Evolutionary conservation across 2,329 filamentous ascomycete genomes (phyloP).

Genomic region (Botryotinia globosa): DNA sequence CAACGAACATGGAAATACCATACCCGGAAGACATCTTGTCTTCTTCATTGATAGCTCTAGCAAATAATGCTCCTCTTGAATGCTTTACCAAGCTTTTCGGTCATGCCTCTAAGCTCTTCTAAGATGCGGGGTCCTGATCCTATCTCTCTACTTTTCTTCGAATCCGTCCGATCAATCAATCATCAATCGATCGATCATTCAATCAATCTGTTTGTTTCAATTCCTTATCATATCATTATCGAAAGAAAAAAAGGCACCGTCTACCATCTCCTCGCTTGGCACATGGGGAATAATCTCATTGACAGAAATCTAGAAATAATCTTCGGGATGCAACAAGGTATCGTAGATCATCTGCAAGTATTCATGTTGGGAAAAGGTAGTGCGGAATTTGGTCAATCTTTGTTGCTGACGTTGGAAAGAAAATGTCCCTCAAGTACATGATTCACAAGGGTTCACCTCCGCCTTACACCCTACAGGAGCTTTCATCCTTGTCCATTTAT

Average conservation of each 20-base stretch:
- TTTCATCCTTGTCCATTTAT: constrained; percentile 6
- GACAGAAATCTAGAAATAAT: not conserved
- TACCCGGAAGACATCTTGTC: constrained; percentile 24
- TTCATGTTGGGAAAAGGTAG: constrained; percentile 6
- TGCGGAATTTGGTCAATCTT: not conserved
- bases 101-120: constrained; percentile 4
- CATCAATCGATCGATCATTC: too few relatives aligned
- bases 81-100: constrained; percentile 12
- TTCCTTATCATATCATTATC: not conserved
- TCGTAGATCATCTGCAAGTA: constrained; percentile 11
- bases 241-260: not conserved
- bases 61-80: not conserved
- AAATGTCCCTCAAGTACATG: not conserved
- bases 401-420: constrained; percentile 4
- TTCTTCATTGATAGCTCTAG: constrained; percentile 14
- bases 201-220: not conserved
- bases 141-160: not conserved
- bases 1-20: not conserved
- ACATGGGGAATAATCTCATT: not conserved
- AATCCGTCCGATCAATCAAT: not conserved
- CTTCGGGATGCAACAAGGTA: not conserved
- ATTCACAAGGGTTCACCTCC: constrained; percentile 9
- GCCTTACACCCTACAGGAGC: constrained; percentile 1
- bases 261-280: not conserved
- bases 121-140: not conserved